Base-by-base conservation (phyloP, 441 rosid genomes). In the Kokia cookei region DNA sequence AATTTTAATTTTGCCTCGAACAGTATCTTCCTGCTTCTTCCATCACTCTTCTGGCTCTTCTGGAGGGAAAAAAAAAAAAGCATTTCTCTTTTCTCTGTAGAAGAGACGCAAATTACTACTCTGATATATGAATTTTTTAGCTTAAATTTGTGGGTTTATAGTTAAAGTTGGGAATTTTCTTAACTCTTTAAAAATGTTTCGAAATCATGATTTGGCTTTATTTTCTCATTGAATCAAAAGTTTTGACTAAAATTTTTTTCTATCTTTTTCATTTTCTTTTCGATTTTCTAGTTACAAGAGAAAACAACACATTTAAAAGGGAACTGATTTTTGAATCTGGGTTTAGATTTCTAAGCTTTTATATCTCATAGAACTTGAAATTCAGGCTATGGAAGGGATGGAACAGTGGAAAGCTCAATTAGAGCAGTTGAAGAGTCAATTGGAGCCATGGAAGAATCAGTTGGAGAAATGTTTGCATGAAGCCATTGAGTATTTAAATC, bases 341-440 rank as follows among this genome's bases (percentile, higher is more conserved):
- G 55, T 14, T 29, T 74, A 54, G 45, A 35, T 58, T 74, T 15
- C 60, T 43, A 37, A 53, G 53, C 35, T 59, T 72, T 45, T 53
- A 51, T 35, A 47, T 65, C 42, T 35, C 43, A 32, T 69, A 29
- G 62, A 72, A 76, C 74, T 58, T 32, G 50, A 67, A 74, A 74
- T 24, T 74, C 54, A 58, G 71, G 69, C 61, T 32, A 87, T 89
- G 90, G 94, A 86, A 75, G 87, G 85, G 47, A 67, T 88, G 72
- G 93, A 89, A 74, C 91, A 82, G 69, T 80, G 86, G 87, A 90
- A 80, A 72, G 84, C 71, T 62, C 80, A 83, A 47, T 78, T 84
- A 12, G 89, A 78, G 75, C 63, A 32, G 54, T 64, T 71, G 74
- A 71, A 57, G 65, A 59, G 1, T 43, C 74, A 71, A 22, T 42